Conservation (phyloP, 106 monocot species). For the Chionographis japonica region DNA sequence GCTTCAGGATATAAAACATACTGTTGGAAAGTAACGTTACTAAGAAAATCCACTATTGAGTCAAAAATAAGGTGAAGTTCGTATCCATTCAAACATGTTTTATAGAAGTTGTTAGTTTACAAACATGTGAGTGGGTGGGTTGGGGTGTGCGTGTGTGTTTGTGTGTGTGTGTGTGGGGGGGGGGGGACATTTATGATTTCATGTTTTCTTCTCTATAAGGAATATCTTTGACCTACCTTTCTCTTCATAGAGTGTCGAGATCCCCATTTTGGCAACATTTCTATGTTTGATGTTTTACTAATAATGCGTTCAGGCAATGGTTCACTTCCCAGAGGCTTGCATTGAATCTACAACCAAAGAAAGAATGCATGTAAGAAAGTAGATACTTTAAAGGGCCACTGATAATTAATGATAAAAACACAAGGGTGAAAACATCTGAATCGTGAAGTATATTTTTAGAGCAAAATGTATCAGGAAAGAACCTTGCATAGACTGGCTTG, state of each 20-base stretch:
- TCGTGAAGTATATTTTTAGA: not conserved
- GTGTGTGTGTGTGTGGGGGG: no score
- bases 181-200: no score
- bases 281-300: constrained; percentile 43
- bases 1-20: no score
- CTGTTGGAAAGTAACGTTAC: no score
- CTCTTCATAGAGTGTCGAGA: constrained; percentile 11
- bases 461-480: not conserved
- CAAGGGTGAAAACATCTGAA: no score
- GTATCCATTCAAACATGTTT: no score
- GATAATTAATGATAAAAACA: not conserved
- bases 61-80: no score
- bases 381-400: not conserved
- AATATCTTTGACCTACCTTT: constrained; percentile 24
- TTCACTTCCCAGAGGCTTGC: constrained; percentile 42
- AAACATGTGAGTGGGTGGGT: no score
- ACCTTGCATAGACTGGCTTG: constrained; percentile 39
- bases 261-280: constrained; percentile 27
- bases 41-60: no score
- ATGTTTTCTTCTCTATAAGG: not conserved
- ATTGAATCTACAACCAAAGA: constrained; percentile 11
- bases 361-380: not conserved
- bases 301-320: constrained; percentile 51
- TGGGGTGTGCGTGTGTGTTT: no score
- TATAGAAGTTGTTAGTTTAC: no score